Percentiles rank a stretch among this genome's conserved stretches.
These are phyloP conservation scores for Blastocystis sp. DNA, from an alignment of 352 stramenopile species.

Conservation along the genomic window DNA sequence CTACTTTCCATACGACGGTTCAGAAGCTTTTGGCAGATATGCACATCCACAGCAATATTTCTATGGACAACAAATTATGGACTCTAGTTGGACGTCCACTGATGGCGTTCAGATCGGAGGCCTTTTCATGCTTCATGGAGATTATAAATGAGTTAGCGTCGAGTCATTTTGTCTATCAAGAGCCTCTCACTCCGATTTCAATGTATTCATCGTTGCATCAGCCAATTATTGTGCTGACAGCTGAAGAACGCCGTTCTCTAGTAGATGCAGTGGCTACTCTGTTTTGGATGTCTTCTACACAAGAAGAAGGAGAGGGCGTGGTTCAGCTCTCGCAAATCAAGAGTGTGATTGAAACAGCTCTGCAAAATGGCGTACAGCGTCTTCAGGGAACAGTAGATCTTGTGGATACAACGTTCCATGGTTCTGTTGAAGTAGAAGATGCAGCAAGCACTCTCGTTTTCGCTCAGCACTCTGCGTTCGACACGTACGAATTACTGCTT, in stretches of 20 bases:
- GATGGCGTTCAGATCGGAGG: background rate
- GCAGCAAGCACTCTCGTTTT: background rate
- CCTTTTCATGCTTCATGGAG: constrained; percentile 7
- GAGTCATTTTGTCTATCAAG: background rate
- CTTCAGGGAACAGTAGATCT: background rate
- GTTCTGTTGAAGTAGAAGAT: constrained; percentile 10
- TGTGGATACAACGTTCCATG: constrained; percentile 39
- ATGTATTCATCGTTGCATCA: background rate
- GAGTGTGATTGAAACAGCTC: background rate
- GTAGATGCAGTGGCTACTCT: constrained; percentile 46
- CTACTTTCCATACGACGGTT: background rate
- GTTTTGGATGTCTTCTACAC: background rate
- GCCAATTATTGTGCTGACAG: background rate
- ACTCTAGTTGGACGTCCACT: constrained; percentile 1
- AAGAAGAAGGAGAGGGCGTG: background rate
- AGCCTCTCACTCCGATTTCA: background rate
- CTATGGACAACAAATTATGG: constrained; percentile 53
- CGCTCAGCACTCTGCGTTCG: background rate
- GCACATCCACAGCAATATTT: constrained; percentile 30
- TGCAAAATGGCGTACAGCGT: background rate
- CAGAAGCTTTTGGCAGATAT: background rate
- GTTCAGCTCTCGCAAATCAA: background rate
- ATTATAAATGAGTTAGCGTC: background rate
- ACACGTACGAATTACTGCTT: background rate
- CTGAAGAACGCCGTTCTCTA: background rate